Base-by-base conservation (phyloP, 2,329 filamentous ascomycete species). In the Drechslerella dactyloides region DNA sequence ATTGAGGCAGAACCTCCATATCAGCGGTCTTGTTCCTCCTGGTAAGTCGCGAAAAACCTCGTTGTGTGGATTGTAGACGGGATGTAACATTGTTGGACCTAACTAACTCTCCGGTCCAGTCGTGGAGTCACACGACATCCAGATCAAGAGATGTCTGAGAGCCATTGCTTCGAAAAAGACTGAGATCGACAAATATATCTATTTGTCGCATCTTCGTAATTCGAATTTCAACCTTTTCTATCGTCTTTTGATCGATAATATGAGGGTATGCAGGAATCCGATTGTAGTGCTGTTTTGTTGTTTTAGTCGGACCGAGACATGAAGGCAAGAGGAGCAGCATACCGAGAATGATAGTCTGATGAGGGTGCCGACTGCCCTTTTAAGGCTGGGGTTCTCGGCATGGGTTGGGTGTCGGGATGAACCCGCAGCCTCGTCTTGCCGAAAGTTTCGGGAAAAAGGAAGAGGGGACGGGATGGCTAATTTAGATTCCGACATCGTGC, bases 201-300 rank as follows among this genome's bases (percentile, higher is more conserved):
- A 93, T 81, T 84, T 94, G 79, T 90, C 89, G 50, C 84, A 85
- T 74, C 81, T 93, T 80, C 90, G 91, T 81, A 85, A 85, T 78
- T 86, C 88, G 77, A 93, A 93, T 79, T 85, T 86, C 73, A 88
- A 93, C 79, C 85, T 94, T 68, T 94, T 93, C 83, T 93, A 91
- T 83, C 86, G 90, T 75, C 84, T 93, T 74, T 83, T 93, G 74
- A 89, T 91, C 74, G 86, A 91, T 80, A 88, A 93, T 81, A 80
- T 85, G 80, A 85, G 84, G 82, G 83, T 84, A 75, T 50, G 74
- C 46, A 52, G 48, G 54, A 57, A 52, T 24, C 52, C 65, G n/a
- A 27, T 21, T 40, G 6, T 51, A 62, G 42, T 42, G 19, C 42
- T 23, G 30, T 35, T 19, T 30, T 51, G 10, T 37, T 27, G 27